Evolutionary conservation across 2,329 filamentous ascomycete species (phyloP).

Genomic region (Colletotrichum trifolii): DNA sequence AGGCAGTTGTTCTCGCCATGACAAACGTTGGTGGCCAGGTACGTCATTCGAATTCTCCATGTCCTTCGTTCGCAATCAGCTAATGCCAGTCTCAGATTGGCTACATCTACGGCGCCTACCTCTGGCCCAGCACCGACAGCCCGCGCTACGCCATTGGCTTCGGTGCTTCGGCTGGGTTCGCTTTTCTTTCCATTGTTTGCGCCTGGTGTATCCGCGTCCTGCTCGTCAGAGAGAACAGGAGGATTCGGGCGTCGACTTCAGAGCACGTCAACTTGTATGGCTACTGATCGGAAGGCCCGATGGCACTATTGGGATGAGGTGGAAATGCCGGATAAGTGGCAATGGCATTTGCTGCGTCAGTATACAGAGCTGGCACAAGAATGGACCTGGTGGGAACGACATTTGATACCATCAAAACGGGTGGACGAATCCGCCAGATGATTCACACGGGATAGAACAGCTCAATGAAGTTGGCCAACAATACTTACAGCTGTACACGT

Average conservation of each 20-base stretch:
- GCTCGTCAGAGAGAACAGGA: constrained; percentile 54
- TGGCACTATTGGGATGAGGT: not conserved
- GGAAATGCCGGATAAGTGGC: not conserved
- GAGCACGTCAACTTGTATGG: constrained; percentile 52
- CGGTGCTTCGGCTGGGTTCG: constrained; percentile 56
- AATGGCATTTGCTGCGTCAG: too few species aligned
- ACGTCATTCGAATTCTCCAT: not conserved
- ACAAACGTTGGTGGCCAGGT: constrained; percentile 57
- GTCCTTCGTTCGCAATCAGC: not conserved
- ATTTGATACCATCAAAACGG: too few species aligned
- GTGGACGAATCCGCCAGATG: too few species aligned
- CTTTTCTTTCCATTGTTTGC: constrained; percentile 48
- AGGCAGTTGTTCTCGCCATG: constrained; percentile 58
- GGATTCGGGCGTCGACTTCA: constrained; percentile 46
- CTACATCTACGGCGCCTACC: constrained; percentile 62
- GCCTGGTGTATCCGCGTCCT: constrained; percentile 56
- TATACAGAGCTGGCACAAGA: too few species aligned
- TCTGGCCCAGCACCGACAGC: constrained; percentile 58
- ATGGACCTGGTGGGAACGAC: too few species aligned
- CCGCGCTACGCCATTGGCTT: constrained; percentile 58
- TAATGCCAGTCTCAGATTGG: constrained; percentile 45
- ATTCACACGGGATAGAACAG: too few species aligned
- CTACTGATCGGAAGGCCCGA: constrained; percentile 43
- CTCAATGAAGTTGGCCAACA: too few species aligned
- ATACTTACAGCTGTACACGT: too few species aligned